Conservation (phyloP, 495 filamentous ascomycete genomes). For the Penicillium tannophilum region DNA sequence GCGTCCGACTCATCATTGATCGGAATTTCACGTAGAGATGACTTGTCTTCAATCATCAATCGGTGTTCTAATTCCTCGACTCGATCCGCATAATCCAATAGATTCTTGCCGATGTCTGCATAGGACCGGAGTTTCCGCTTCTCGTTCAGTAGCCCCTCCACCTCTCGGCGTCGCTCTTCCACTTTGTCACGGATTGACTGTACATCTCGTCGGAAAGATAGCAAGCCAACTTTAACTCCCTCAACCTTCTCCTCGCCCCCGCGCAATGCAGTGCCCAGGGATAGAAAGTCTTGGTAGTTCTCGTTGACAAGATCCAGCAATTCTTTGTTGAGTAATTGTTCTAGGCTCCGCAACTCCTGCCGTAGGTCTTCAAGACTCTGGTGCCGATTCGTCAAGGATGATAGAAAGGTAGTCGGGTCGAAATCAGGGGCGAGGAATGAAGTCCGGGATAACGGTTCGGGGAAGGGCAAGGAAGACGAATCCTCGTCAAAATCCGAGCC, state of each 20-base stretch:
- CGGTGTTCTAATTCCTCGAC: slow-evolving; percentile 74
- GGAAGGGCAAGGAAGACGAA: slow-evolving; percentile 76
- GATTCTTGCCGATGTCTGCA: slow-evolving; percentile 60
- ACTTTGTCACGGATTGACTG: slow-evolving; percentile 58
- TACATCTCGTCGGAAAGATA: slow-evolving; percentile 83
- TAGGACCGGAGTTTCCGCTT: slow-evolving; percentile 53
- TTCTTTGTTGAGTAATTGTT: slow-evolving; percentile 74
- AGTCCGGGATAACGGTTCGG: slow-evolving; percentile 71
- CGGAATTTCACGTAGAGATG: slow-evolving; percentile 11
- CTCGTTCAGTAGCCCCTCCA: slow-evolving; percentile 56
- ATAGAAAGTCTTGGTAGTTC: slow-evolving; percentile 89
- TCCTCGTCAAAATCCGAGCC: slow-evolving; percentile 61
- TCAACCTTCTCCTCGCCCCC: slow-evolving; percentile 92
- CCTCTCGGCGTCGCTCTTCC: slow-evolving; percentile 52
- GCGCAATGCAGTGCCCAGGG: slow-evolving; percentile 74
- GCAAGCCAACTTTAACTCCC: slow-evolving; percentile 82
- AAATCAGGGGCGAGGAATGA: slow-evolving; percentile 82
- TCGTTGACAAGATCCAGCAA: slow-evolving; percentile 91
- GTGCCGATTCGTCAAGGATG: slow-evolving; percentile 79
- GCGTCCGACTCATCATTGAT: slow-evolving; percentile 31
- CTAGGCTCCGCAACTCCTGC: slow-evolving; percentile 75
- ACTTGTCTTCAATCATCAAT: slow-evolving; percentile 55
- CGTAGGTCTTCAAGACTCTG: slow-evolving; percentile 96
- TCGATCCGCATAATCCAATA: slow-evolving; percentile 71
- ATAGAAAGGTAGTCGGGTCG: slow-evolving; percentile 79